Evolutionary conservation across 2,329 filamentous ascomycete genomes (phyloP), one percentile per base, ranked within the genome.

Genomic region (Aplosporella prunicola): DNA sequence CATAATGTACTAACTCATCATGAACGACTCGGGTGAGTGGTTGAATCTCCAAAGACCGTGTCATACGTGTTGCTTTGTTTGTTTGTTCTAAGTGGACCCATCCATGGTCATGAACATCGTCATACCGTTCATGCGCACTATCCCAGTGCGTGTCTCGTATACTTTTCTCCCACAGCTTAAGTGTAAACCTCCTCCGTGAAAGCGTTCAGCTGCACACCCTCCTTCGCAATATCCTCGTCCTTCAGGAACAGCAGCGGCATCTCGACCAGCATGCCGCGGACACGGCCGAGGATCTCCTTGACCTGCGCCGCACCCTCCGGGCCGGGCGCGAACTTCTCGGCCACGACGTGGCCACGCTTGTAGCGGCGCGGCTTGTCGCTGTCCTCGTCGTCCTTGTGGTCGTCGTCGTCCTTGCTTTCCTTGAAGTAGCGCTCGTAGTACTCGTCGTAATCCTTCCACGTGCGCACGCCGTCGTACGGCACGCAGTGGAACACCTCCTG

Each of bases 231-330:
- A 57, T 95, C 87, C 51, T 85, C 74, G 22, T 87, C 82, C 50
- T 81, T 80, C 57, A 94, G 65, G 66, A 95, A 95, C 47, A 85
- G 68, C 48, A 95, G 66, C 18, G 87, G 86, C 88, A 95, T 95
- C 67, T 94, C 84, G 6, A 95, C 66, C 32, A 69, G 45, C 13
- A 57, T 67, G n/a, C 65, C 65, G 29, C 80, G 77, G 6, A 88
- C 83, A 18, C 50, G 57, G 24, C 45, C 80, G 74, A 93, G 84
- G 52, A 89, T 77, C 35, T 83, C 80, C 51, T 76, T 76, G 30
- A 69, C 62, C 50, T 69, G 63, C 22, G 48, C 46, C 15, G 64
- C 51, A 20, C 63, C 65, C 40, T 63, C 51, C 31, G 62, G 58
- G 6, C 48, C 46, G 22, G 56, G 53, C 5, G 47, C 44, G 41